Evolutionary conservation across 225 moss, liverwort and hornwort species (phyloP).

Genomic region (Sphagnum tenellum): DNA sequence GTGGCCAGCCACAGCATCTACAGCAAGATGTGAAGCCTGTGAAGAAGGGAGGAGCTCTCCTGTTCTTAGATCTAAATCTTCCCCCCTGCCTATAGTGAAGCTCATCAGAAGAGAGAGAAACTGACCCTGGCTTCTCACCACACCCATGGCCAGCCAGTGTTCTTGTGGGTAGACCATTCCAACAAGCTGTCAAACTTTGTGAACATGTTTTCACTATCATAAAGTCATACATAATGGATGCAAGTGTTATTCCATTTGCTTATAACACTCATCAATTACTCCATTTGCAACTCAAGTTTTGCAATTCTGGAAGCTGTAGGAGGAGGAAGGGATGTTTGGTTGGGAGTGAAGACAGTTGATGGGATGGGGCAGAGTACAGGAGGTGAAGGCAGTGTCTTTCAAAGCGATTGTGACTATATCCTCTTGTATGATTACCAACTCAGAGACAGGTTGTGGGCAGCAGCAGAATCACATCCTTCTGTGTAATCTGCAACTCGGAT

Average conservation of each 20-base stretch:
- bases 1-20: constrained; percentile 17
- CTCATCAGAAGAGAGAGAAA: constrained; percentile 26
- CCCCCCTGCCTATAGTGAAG: constrained; percentile 42
- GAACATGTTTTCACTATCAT: too few relatives aligned
- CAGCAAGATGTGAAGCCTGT: constrained; percentile 61
- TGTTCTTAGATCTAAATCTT: constrained; percentile 68
- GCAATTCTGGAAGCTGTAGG: too few relatives aligned
- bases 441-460: too few relatives aligned
- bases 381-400: constrained; percentile 49
- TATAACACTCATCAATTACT: too few relatives aligned
- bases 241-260: too few relatives aligned
- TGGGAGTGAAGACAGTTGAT: constrained; percentile 27
- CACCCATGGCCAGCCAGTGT: neutral
- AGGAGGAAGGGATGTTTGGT: constrained; percentile 54
- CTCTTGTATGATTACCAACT: neutral
- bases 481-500: constrained; percentile 74
- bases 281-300: too few relatives aligned
- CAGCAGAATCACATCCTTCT: constrained; percentile 35
- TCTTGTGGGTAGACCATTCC: too few relatives aligned
- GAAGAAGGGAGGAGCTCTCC: constrained; percentile 14
- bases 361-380: constrained; percentile 19
- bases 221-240: too few relatives aligned
- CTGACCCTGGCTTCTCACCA: constrained; percentile 18
- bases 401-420: constrained; percentile 64
- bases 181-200: too few relatives aligned